Conservation (phyloP, 148 eudicot genomes). For the Diospyros lotus region DNA sequence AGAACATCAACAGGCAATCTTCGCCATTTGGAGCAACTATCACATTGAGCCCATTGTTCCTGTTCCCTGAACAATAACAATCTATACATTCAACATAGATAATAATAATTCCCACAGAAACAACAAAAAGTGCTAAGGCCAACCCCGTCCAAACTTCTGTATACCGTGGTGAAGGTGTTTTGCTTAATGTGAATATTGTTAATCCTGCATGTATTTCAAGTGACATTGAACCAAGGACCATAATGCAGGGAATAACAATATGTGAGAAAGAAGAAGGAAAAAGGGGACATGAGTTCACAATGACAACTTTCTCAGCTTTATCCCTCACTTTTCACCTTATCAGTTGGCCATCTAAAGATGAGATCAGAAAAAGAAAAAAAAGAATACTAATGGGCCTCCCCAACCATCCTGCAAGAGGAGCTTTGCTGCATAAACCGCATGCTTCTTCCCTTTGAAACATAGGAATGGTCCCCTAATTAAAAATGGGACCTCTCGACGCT, state of each 20-base stretch:
- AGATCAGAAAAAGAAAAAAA: neutral
- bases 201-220: too few relatives aligned
- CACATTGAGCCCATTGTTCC: conserved; percentile 94
- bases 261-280: too few relatives aligned
- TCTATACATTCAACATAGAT: neutral
- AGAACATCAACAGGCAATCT: conserved; percentile 68
- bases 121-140: neutral
- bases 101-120: conserved; percentile 10
- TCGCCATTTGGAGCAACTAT: conserved; percentile 83
- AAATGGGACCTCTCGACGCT: too few relatives aligned
- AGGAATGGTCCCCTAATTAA: neutral
- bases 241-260: too few relatives aligned
- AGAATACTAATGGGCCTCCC: neutral
- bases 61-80: conserved; percentile 45
- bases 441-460: neutral
- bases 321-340: too few relatives aligned
- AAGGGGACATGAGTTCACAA: too few relatives aligned
- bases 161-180: neutral
- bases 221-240: too few relatives aligned
- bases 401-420: neutral
- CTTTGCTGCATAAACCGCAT: neutral
- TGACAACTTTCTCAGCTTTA: too few relatives aligned
- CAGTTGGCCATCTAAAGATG: too few relatives aligned
- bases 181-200: too few relatives aligned
- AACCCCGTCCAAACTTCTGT: neutral